Base-by-base conservation (phyloP, 192 early-diverging fungal species). In the Coemansia sp. region DNA sequence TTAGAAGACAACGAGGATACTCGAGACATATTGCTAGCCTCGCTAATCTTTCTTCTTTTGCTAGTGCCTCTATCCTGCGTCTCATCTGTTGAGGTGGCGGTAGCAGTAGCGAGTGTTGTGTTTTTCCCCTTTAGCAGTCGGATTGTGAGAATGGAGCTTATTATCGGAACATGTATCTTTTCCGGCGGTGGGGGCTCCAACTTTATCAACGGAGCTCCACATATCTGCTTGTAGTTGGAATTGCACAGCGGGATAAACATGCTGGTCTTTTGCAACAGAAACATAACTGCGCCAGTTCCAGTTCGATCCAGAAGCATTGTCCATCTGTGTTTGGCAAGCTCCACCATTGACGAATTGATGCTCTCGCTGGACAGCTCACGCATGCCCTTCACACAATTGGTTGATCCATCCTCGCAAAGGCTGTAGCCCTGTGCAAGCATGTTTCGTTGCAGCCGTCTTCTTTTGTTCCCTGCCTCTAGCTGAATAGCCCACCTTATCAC, bases 261-360 rank as follows among this genome's bases (percentile, higher is more conserved):
- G 2, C 74, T 68, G 18, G 74, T 68, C n/a, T 67, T 41, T 11
- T 45, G 46, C 8, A 82, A 66, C 71, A 82, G 6, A 8, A 64
- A 57, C 32, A 65, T 45, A 68, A 82, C 70, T 22, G 80, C 74
- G 41, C 48, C 57, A 4, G 75, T 71, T 16, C 80, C 80, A 13
- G 64, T 61, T 26, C 75, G 26, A 39, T 58, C 63, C 6, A 77
- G 71, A 39, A 82, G 65, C 51, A 49, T 51, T 41, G n/a, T 36
- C 80, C 80, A 82, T 18, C 55, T 19, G 6, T 51, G 36, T 45
- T 62, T 68, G 48, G 61, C 58, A 19, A 82, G 71, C 72, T 77
- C 74, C 10, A 77, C 63, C 7, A 77, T 68, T 1, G 74, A 71
- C 11, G 80, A 82, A 54, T 77, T 82, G n/a, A 82, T 61, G 47